Evolutionary conservation across 768 basidiomycete species (phyloP).

Genomic region (Sistotremastrum niveocremeum): DNA sequence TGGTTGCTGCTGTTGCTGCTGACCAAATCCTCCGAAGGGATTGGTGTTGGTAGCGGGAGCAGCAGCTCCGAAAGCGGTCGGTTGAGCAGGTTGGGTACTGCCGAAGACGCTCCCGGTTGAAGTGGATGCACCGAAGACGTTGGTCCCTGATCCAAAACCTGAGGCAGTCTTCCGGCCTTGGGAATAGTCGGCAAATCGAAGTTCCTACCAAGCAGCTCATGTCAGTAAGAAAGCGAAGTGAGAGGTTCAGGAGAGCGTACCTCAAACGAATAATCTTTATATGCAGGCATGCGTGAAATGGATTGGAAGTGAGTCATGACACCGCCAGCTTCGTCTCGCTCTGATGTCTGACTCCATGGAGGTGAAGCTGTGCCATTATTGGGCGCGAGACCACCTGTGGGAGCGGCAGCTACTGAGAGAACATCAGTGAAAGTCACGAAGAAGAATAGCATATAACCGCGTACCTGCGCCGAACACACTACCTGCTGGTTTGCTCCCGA

Average conservation of each 20-base stretch:
- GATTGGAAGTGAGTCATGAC: constrained; percentile 62
- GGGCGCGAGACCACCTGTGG: constrained; percentile 29
- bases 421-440: constrained; percentile 5
- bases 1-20: constrained; percentile 25
- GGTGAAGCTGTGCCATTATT: constrained; percentile 62
- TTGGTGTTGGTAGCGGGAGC: constrained; percentile 4
- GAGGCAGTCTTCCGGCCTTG: constrained; percentile 61
- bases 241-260: constrained; percentile 23
- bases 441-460: constrained; percentile 3
- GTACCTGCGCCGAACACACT: constrained; percentile 11
- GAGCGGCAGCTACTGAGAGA: constrained; percentile 17
- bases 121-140: constrained; percentile 12
- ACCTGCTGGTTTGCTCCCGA: constrained; percentile 3
- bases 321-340: constrained; percentile 41
- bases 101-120: constrained; percentile 18
- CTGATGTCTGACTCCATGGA: constrained; percentile 45
- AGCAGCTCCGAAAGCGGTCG: constrained; percentile 26
- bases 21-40: constrained; percentile 8
- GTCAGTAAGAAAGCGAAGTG: constrained; percentile 11
- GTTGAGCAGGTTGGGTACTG: constrained; percentile 8
- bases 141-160: constrained; percentile 37
- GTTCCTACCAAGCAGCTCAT: constrained; percentile 34
- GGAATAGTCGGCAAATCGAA: constrained; percentile 62
- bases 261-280: constrained; percentile 67
- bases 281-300: constrained; percentile 69